These are phyloP conservation scores for Leishmania mexicana DNA, from an alignment of 208 protist species.

Conservation along the genomic window DNA sequence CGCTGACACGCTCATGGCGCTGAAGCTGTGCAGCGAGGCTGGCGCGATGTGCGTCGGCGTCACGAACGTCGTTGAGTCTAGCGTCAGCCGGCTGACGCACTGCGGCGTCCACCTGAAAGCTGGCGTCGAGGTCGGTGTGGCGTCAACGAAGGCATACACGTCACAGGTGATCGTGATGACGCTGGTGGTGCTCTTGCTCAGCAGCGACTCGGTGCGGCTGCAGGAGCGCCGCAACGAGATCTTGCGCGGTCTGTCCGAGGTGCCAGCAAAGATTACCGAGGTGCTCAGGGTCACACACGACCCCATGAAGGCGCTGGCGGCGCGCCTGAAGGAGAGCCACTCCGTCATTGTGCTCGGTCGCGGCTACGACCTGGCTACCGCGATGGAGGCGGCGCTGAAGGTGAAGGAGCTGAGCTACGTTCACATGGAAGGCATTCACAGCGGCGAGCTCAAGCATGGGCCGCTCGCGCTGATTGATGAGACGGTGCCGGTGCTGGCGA, in stretches of 20 bases:
- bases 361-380: slow-evolving; percentile 93
- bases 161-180: slow-evolving; percentile 92
- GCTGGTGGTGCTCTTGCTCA: slow-evolving; percentile 91
- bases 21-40: slow-evolving; percentile 80
- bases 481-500: slow-evolving; percentile 90
- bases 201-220: slow-evolving; percentile 49
- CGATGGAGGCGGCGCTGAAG: slow-evolving; percentile 96
- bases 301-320: slow-evolving; percentile 70
- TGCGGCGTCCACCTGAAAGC: slow-evolving; percentile 92
- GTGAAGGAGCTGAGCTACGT: slow-evolving; percentile 98
- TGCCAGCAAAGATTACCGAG: slow-evolving; percentile 61
- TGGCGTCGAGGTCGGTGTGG: slow-evolving; percentile 96
- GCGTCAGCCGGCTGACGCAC: slow-evolving; percentile 85
- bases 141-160: slow-evolving; percentile 98
- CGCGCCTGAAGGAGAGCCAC: slow-evolving; percentile 45
- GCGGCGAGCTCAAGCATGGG: slow-evolving; percentile 98
- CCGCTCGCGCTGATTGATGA: slow-evolving; percentile 97
- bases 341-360: slow-evolving; percentile 91
- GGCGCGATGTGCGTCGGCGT: slow-evolving; percentile 90
- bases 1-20: slow-evolving; percentile 90
- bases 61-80: slow-evolving; percentile 94
- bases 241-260: slow-evolving; percentile 57
- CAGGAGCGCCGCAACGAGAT: slow-evolving; percentile 66
- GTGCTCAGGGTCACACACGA: slow-evolving; percentile 58
- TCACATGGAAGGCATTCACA: slow-evolving; percentile 96